Percentiles rank a stretch among this genome's conserved stretches.
phyloP scores from a whole-genome alignment of 1,139 yeast genomes.

The Kodamaea suecica region DNA sequence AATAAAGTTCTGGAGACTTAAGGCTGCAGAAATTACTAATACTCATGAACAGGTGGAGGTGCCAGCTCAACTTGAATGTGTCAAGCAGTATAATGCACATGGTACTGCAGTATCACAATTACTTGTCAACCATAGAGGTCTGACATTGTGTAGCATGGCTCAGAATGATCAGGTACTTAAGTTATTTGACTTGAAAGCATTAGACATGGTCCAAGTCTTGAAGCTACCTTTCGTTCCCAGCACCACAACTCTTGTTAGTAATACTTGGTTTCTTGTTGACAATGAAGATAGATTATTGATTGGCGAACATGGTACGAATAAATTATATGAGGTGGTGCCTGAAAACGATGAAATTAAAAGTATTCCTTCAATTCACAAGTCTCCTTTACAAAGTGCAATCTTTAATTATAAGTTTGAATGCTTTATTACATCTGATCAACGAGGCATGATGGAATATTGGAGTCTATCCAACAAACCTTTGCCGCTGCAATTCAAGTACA shows the following conservation, averaged over 20 bases:
- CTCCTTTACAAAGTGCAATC: conserved; percentile 23
- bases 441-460: conserved; percentile 50
- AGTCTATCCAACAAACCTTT: conserved; percentile 4
- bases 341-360: conserved; percentile 16
- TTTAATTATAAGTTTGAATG: conserved; percentile 30
- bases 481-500: conserved; percentile 28
- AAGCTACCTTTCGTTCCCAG: conserved; percentile 23
- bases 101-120: conserved; percentile 14
- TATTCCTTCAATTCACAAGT: conserved; percentile 25
- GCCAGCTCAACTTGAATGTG: conserved; percentile 28
- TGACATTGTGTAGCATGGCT: conserved; percentile 24
- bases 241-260: conserved; percentile 9
- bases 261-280: conserved; percentile 18
- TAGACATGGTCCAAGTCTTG: conserved; percentile 41
- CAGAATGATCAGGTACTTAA: conserved; percentile 15
- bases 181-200: conserved; percentile 37
- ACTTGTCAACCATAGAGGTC: conserved; percentile 12
- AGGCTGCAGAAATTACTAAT: not conserved
- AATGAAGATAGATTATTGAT: conserved; percentile 18
- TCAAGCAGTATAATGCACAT: conserved; percentile 37
- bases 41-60: conserved; percentile 1
- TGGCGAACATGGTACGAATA: conserved; percentile 20
- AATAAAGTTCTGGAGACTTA: conserved; percentile 38
- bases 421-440: conserved; percentile 35
- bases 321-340: conserved; percentile 22